These are phyloP conservation scores for Rhynchospora pubera DNA, from an alignment of 176 grass and related monocot species.

Conservation along the genomic window DNA sequence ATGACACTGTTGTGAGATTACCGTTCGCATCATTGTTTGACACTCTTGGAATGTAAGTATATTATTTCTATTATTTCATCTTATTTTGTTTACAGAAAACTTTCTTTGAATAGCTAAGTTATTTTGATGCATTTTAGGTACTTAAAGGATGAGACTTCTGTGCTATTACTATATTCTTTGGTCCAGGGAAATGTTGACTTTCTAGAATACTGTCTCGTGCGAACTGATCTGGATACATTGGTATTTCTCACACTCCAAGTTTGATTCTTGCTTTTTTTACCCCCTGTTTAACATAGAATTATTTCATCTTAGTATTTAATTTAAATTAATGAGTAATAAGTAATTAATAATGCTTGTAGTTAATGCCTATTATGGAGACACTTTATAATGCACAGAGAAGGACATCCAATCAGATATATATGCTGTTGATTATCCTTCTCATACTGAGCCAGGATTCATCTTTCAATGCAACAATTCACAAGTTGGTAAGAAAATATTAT, in stretches of 20 bases:
- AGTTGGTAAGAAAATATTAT: conserved; percentile 53
- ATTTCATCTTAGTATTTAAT: not conserved
- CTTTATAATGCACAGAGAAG: conserved; percentile 97
- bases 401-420: conserved; percentile 98
- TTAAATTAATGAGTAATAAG: conserved; percentile 15
- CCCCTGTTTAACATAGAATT: conserved; percentile 4
- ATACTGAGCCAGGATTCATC: conserved; percentile 99
- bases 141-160: conserved; percentile 80
- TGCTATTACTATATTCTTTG: conserved; percentile 88
- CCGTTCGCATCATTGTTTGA: conserved; percentile 93
- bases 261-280: conserved; percentile 7
- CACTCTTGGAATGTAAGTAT: conserved; percentile 69
- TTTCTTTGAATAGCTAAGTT: not conserved
- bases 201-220: conserved; percentile 93
- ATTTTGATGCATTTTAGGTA: conserved; percentile 27
- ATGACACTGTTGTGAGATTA: conserved; percentile 71
- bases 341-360: conserved; percentile 28
- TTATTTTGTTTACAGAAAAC: not conserved
- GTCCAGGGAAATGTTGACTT: conserved; percentile 95
- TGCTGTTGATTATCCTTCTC: conserved; percentile 93
- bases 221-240: conserved; percentile 97
- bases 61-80: not conserved
- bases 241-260: conserved; percentile 33
- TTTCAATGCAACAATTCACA: conserved; percentile 93
- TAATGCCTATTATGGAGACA: conserved; percentile 93